Percentiles rank a stretch among this genome's conserved stretches.
These are phyloP conservation scores for Sugiyamaella novakii DNA, from an alignment of 1,139 yeast species.

Conservation along the genomic window DNA sequence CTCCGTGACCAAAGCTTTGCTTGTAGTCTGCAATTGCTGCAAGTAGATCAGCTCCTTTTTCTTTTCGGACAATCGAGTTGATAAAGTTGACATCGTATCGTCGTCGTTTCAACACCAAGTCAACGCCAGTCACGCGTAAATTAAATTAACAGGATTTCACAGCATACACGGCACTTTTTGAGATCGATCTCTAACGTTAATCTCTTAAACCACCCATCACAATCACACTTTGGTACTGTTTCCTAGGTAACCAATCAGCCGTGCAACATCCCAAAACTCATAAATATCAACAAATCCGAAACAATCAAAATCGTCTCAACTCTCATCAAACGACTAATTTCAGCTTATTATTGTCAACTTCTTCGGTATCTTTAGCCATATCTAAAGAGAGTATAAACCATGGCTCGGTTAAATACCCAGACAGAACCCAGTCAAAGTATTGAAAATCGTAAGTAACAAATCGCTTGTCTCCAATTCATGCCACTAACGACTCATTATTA, in stretches of 20 bases:
- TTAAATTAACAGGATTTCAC: not conserved
- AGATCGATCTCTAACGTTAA: too few species aligned
- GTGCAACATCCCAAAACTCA: conserved; percentile 7
- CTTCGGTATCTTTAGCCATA: not conserved
- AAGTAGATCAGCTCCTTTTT: conserved; percentile 56
- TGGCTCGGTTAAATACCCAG: conserved; percentile 32
- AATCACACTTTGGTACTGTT: conserved; percentile 1
- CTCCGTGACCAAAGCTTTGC: conserved; percentile 51
- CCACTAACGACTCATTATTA: conserved; percentile 1
- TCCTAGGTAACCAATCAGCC: conserved; percentile 6
- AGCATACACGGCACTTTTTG: not conserved
- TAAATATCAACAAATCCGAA: conserved; percentile 13
- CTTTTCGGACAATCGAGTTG: conserved; percentile 44
- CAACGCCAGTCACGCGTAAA: too few species aligned
- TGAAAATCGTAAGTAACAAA: conserved; percentile 23
- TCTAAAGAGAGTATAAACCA: conserved; percentile 6
- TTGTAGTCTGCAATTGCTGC: conserved; percentile 53
- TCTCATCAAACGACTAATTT: not conserved
- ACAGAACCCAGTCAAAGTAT: conserved; percentile 29
- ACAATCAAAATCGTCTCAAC: not conserved
- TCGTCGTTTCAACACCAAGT: not conserved
- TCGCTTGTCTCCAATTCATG: not conserved
- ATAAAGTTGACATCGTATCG: conserved; percentile 25
- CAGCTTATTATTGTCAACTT: not conserved
- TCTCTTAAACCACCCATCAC: too few species aligned